Evolutionary conservation across 352 stramenopile genomes (phyloP).

Genomic region (Aphanomyces stellatus): DNA sequence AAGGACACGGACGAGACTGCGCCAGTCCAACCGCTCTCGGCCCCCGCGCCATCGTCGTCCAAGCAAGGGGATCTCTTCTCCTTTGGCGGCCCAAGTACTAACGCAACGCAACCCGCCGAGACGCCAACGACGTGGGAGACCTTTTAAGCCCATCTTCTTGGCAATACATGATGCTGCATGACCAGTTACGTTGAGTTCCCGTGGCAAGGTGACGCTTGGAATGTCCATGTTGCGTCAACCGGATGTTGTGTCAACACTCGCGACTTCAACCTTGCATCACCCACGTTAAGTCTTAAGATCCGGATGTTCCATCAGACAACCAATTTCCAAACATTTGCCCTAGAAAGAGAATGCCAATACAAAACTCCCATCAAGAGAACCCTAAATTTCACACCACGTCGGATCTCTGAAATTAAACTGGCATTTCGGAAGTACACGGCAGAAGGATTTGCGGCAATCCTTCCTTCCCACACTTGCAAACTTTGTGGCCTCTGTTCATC

Average conservation of each 20-base stretch:
- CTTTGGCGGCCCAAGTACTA: conserved; percentile 9
- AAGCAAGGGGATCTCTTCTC: conserved; percentile 35
- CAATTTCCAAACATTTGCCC: too few relatives aligned
- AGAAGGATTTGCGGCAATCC: too few relatives aligned
- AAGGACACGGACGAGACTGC: conserved; percentile 34
- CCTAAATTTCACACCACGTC: too few relatives aligned
- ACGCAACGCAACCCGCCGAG: background rate
- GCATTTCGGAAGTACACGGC: background rate
- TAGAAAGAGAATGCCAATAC: background rate
- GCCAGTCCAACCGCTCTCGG: conserved; percentile 27
- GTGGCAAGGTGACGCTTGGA: too few relatives aligned
- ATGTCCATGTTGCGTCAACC: background rate
- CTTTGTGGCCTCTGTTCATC: too few relatives aligned
- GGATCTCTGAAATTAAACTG: background rate
- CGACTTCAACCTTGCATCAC: too few relatives aligned
- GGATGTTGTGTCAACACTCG: background rate
- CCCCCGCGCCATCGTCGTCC: conserved; percentile 16
- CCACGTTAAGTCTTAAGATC: background rate
- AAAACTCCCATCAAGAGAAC: too few relatives aligned
- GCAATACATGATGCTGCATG: too few relatives aligned
- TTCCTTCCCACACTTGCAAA: too few relatives aligned
- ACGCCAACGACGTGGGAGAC: conserved; percentile 45
- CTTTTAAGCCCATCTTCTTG: conserved; percentile 36
- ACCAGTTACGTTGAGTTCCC: too few relatives aligned
- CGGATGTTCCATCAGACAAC: too few relatives aligned